Base-by-base conservation (phyloP, 768 basidiomycete genomes). In the Fistulinella prunicolor region DNA sequence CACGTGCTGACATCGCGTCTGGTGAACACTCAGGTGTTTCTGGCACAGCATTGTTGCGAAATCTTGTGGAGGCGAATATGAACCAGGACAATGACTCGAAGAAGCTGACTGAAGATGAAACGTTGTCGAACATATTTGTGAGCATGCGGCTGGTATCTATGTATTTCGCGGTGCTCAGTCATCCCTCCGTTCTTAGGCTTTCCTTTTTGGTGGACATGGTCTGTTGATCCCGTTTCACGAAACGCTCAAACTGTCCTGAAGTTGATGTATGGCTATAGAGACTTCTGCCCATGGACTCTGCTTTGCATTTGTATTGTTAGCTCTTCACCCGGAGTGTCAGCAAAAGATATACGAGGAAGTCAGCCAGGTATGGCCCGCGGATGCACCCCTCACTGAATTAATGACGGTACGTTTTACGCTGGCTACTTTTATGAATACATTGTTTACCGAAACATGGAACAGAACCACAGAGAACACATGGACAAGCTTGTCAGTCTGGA, bases 161-260 rank as follows among this genome's bases (percentile, higher is more conserved):
- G n/a, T n/a, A n/a, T n/a, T n/a, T n/a, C n/a, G n/a, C n/a, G n/a
- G 17, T 20, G 23, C 17, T 26, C 13, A 44, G n/a, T n/a, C n/a
- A n/a, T n/a, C 6, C 30, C 38, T 38, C 21, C 26, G 2, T n/a
- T n/a, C n/a, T 9, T 30, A 79, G 78, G 56, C 59, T 3, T 79
- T 78, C 54, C 65, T 77, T 21, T 56, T 79, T 20, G 76, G 75
- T n/a, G 78, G 77, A 12, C 75, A 77, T 54, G 76, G 77, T 74
- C 46, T 6, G 64, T 38, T 17, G 17, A 42, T 8, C 4, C 23
- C 37, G 26, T 6, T 1, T 13, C 24, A 2, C 20, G 3, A 0
- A n/a, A 24, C 7, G n/a, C n/a, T n/a, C n/a, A n/a, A n/a, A n/a
- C n/a, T n/a, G n/a, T 12, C 42, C 10, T 41, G 21, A 30, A 16